phyloP scores from a whole-genome alignment of 2,329 filamentous ascomycete genomes.

The Fusarium nygamai region DNA sequence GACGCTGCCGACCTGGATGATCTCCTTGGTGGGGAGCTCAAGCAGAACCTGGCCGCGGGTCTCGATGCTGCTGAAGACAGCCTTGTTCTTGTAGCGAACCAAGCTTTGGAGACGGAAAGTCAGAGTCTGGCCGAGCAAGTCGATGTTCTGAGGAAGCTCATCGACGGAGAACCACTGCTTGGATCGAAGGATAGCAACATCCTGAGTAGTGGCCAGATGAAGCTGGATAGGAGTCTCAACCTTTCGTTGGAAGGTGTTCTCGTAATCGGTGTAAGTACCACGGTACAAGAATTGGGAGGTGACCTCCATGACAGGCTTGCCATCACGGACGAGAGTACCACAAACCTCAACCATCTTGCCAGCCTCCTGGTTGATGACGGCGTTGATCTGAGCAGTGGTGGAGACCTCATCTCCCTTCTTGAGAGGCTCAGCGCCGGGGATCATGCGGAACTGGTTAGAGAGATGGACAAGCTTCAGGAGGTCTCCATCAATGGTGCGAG shows the following conservation, averaged over 20 bases:
- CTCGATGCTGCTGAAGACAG: constrained; percentile 88
- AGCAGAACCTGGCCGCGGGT: constrained; percentile 92
- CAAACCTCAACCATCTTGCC: constrained; percentile 99
- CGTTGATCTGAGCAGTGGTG: constrained; percentile 95
- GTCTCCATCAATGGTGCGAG: constrained; percentile 93
- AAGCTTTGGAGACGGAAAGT: constrained; percentile 96
- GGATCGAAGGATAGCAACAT: constrained; percentile 91
- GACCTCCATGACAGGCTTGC: constrained; percentile 93
- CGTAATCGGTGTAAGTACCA: constrained; percentile 89
- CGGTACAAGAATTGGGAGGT: constrained; percentile 98
- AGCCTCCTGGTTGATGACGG: constrained; percentile 96
- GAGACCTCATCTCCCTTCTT: constrained; percentile 95
- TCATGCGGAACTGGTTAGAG: constrained; percentile 98
- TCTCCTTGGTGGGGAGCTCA: constrained; percentile 94
- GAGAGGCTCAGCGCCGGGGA: constrained; percentile 91
- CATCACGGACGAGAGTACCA: constrained; percentile 88
- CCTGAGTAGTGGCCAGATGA: constrained; percentile 85
- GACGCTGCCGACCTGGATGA: constrained; percentile 96
- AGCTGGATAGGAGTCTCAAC: constrained; percentile 94
- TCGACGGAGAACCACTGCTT: constrained; percentile 98
- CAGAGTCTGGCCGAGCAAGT: constrained; percentile 90
- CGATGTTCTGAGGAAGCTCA: constrained; percentile 72
- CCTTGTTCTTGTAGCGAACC: constrained; percentile 93
- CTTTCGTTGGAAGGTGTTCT: constrained; percentile 99
- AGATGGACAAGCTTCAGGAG: constrained; percentile 95